Base-by-base conservation (phyloP, 768 basidiomycete species). In the Boletus subcaerulescens region DNA sequence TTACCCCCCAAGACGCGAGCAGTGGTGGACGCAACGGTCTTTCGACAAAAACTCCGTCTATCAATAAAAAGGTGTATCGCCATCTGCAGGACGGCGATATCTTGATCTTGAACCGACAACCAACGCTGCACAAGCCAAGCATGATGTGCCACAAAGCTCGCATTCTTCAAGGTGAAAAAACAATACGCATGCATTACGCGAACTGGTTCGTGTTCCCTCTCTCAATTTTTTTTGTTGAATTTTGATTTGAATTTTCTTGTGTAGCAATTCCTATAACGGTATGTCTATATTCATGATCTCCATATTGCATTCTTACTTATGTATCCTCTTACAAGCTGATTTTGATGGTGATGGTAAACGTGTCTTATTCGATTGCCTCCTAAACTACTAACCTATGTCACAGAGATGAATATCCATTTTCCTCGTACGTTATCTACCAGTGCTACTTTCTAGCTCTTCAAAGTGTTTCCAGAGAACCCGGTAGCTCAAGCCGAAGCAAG, bases 351-450 rank as follows among this genome's bases (percentile, higher is more conserved):
- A 96, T 74, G 89, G 88, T 87, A 57, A 63, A 80, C 68, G 61
- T 49, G 35, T 44, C 42, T 33, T 36, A 32, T 11, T 51, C 42
- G 18, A 31, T 52, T 9, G 24, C 35, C 46, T 35, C 18, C 14
- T 39, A 42, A 31, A 13, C 24, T 15, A 29, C 52, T 68, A 13
- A 55, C 53, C 33, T 24, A 29, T 38, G 55, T 40, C 45, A 24
- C 58, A 93, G 96, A 99, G 71, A 99, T 99, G 96, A 99, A 99
- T 74, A 93, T 99, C 46, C 97, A 99, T 76, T 99, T 99, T 63
- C 95, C 97, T 63, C 96, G 93, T 92, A 71, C 74, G 91, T 76
- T 13, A 38, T 44, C 50, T 36, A 4, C 22, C 12, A 42, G 5
- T 11, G 13, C 10, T 44, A 8, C 44, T 44, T 45, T 56, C 31